Evolutionary conservation across 768 basidiomycete genomes (phyloP).

Genomic region (Russula abietina): DNA sequence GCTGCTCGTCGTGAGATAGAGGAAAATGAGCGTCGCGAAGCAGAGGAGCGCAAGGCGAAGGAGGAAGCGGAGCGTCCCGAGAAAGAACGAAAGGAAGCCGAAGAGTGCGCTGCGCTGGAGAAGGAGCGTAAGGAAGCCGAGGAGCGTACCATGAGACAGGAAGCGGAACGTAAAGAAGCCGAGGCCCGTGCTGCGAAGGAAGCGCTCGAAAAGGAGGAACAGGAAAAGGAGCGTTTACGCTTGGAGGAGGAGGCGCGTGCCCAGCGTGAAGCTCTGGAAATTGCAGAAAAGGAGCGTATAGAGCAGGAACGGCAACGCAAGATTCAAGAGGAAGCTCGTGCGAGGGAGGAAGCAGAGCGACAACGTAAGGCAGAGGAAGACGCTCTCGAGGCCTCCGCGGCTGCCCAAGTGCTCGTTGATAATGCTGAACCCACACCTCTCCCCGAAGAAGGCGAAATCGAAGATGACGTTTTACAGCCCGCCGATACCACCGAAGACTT

Average conservation of each 20-base stretch:
- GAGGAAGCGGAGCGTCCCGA: slow-evolving; percentile 40
- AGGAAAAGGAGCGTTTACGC: slow-evolving; percentile 14
- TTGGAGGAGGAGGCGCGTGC: slow-evolving; percentile 14
- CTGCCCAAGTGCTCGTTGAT: slow-evolving; percentile 33
- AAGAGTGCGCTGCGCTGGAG: slow-evolving; percentile 24
- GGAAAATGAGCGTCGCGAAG: slow-evolving; percentile 34
- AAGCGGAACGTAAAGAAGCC: slow-evolving; percentile 38
- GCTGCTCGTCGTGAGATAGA: slow-evolving; percentile 25
- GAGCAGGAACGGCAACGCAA: slow-evolving; percentile 33
- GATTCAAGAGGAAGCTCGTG: slow-evolving; percentile 26
- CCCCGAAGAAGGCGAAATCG: slow-evolving; percentile 44
- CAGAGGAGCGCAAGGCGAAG: slow-evolving; percentile 37
- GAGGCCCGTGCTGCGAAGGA: slow-evolving; percentile 32
- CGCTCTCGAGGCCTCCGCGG: slow-evolving; percentile 36
- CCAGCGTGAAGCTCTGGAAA: slow-evolving; percentile 36
- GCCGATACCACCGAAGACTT: slow-evolving; percentile 25
- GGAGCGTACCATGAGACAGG: slow-evolving; percentile 32
- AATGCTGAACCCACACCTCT: slow-evolving; percentile 33
- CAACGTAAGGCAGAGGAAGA: slow-evolving; percentile 34
- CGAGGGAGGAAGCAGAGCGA: slow-evolving; percentile 30
- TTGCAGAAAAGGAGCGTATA: slow-evolving; percentile 40
- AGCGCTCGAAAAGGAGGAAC: slow-evolving; percentile 30
- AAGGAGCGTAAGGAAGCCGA: slow-evolving; percentile 34
- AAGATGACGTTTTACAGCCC: slow-evolving; percentile 34
- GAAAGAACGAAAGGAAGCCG: slow-evolving; percentile 29